These are phyloP conservation scores for Heimioporus sp. DNA, from an alignment of 768 basidiomycete species.

Conservation along the genomic window DNA sequence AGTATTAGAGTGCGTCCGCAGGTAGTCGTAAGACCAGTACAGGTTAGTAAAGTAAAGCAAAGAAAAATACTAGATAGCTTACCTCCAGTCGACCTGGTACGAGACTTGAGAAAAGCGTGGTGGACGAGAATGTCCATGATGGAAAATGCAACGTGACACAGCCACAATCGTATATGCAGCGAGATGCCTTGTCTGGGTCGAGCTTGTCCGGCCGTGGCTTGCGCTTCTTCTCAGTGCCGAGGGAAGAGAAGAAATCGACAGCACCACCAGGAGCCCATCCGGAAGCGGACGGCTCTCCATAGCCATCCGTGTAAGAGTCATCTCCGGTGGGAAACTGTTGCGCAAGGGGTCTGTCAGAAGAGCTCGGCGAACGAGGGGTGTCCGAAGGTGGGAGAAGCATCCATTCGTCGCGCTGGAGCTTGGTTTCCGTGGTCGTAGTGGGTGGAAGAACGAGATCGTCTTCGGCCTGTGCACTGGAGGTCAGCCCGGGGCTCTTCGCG, in stretches of 20 bases:
- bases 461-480: conserved; percentile 51
- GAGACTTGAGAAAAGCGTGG: no score
- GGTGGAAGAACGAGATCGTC: conserved; percentile 49
- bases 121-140: no score
- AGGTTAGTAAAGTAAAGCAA: no score
- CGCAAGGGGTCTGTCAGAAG: conserved; percentile 28
- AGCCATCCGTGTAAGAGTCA: conserved; percentile 63
- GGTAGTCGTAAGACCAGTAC: no score
- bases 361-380: conserved; percentile 26
- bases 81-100: no score
- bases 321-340: conserved; percentile 33
- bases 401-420: conserved; percentile 79
- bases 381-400: conserved; percentile 59
- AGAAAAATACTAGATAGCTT: no score
- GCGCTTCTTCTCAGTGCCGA: conserved; percentile 81
- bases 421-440: conserved; percentile 43
- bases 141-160: no score
- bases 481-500: conserved; percentile 65
- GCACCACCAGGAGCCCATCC: conserved; percentile 52
- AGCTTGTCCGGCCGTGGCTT: conserved; percentile 56
- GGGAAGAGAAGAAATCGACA: conserved; percentile 85
- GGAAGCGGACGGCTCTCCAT: conserved; percentile 48
- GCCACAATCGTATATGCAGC: no score
- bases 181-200: conserved; percentile 67
- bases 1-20: no score